Evolutionary conservation across 2,329 filamentous ascomycete species (phyloP).

Genomic region (Cordyceps fumosorosea): DNA sequence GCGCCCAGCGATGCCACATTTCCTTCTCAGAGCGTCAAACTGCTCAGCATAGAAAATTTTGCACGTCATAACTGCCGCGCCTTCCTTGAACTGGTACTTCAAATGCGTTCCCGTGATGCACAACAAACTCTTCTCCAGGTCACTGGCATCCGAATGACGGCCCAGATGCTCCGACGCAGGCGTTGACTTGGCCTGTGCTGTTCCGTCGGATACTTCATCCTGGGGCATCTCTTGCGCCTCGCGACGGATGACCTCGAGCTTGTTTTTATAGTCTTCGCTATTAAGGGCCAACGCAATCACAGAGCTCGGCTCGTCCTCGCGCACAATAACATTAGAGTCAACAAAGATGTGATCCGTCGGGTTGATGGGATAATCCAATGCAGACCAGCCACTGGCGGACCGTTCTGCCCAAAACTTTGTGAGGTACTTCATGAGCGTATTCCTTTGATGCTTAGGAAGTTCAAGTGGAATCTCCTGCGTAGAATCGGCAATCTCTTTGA

Average conservation of each 20-base stretch:
- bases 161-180: constrained; percentile 31
- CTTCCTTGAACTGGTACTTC: constrained; percentile 92
- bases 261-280: constrained; percentile 78
- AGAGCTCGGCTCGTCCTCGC: constrained; percentile 95
- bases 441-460: constrained; percentile 87
- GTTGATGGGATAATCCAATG: constrained; percentile 85
- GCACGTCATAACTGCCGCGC: constrained; percentile 90
- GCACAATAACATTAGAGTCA: constrained; percentile 93
- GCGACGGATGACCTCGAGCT: constrained; percentile 61
- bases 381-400: constrained; percentile 89
- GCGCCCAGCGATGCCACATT: constrained; percentile 87
- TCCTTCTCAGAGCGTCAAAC: constrained; percentile 87
- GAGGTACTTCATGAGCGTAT: constrained; percentile 87
- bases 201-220: constrained; percentile 25
- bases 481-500: constrained; percentile 56
- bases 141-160: constrained; percentile 52
- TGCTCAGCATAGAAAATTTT: constrained; percentile 99
- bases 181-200: constrained; percentile 24
- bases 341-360: constrained; percentile 91
- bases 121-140: constrained; percentile 78
- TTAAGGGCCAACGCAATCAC: constrained; percentile 89
- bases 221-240: constrained; percentile 39
- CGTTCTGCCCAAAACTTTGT: constrained; percentile 98
- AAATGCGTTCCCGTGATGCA: constrained; percentile 85
- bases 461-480: constrained; percentile 59